Base-by-base conservation (phyloP, 2,329 filamentous ascomycete species). In the Curvularia sp. region DNA sequence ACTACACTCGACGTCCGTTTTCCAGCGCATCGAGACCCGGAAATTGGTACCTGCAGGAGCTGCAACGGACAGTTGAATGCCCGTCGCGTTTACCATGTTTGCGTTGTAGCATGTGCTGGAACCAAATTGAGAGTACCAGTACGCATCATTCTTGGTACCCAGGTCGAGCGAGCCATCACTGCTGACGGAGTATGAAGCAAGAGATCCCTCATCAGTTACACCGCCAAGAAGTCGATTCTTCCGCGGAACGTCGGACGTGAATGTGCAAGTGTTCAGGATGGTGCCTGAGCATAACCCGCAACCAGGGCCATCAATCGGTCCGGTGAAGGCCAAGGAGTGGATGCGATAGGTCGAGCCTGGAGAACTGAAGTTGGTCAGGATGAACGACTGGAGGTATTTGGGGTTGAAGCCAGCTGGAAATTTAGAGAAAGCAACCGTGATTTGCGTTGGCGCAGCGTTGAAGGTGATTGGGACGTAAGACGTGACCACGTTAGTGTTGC, bases 211-310 rank as follows among this genome's bases (percentile, higher is more conserved):
- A 4, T 58, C 55, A 2, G 55, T 58, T 30, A 54, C 39, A 3
- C 12, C 36, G 8, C 55, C 51, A 21, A 58, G 39, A 1, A 58
- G 51, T 38, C 50, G 39, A 2, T 58, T 58, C 1, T 19, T 39
- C 1, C 55, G 50, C 2, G 55, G 55, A 7, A 54, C 12, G 7
- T 58, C 45, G 0, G 51, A 39, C 10, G 48, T 39, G 18, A 55
- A 58, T 15, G 55, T 58, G 39, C 55, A 58, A 0, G 55, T 55
- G n/a, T 58, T 58, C 5, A 58, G 19, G 0, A 58, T 55, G 8
- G 55, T 58, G 15, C 55, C 55, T 15, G 55, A 58, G 39, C 55
- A 58, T 12, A 58, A 46, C 30, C 46, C 38, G 13, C 55, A 58
- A 36, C 55, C 55, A 5, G 55, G 55, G 32, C 46, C 54, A 12